Evolutionary conservation across 306 rosid genomes (phyloP).

Genomic region (Bauhinia variegata): DNA sequence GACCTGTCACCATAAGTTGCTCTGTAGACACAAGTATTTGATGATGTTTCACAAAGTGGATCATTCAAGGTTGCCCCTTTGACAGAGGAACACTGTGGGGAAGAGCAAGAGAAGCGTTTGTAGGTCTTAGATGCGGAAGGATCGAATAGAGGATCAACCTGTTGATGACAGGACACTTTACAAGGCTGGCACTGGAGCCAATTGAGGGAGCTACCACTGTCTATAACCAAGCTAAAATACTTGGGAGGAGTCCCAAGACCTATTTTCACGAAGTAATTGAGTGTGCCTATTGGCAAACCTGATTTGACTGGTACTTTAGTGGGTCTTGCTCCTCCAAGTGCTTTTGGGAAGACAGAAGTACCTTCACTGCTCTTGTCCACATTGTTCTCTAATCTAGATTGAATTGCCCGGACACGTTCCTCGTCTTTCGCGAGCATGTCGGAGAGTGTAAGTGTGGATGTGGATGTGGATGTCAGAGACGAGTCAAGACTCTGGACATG

Average conservation of each 20-base stretch:
- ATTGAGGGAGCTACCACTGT: slow-evolving; percentile 71
- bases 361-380: background rate
- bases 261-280: slow-evolving; percentile 60
- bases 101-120: slow-evolving; percentile 42
- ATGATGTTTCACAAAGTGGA: slow-evolving; percentile 43
- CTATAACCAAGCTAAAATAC: slow-evolving; percentile 52
- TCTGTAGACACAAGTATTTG: slow-evolving; percentile 50
- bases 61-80: slow-evolving; percentile 55
- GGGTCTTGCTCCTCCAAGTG: slow-evolving; percentile 29
- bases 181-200: slow-evolving; percentile 80
- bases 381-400: slow-evolving; percentile 12
- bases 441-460: background rate
- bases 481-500: slow-evolving; percentile 4
- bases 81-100: slow-evolving; percentile 51
- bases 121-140: slow-evolving; percentile 55
- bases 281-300: slow-evolving; percentile 54
- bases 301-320: slow-evolving; percentile 50
- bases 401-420: slow-evolving; percentile 27
- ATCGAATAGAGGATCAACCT: slow-evolving; percentile 56
- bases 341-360: slow-evolving; percentile 30
- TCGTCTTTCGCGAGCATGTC: slow-evolving; percentile 26
- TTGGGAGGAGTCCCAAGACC: slow-evolving; percentile 65
- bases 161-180: slow-evolving; percentile 48
- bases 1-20: slow-evolving; percentile 60
- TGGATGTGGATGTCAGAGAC: background rate